phyloP scores from a whole-genome alignment of 2,329 filamentous ascomycete species.

The Drechslerella coelobrocha region DNA sequence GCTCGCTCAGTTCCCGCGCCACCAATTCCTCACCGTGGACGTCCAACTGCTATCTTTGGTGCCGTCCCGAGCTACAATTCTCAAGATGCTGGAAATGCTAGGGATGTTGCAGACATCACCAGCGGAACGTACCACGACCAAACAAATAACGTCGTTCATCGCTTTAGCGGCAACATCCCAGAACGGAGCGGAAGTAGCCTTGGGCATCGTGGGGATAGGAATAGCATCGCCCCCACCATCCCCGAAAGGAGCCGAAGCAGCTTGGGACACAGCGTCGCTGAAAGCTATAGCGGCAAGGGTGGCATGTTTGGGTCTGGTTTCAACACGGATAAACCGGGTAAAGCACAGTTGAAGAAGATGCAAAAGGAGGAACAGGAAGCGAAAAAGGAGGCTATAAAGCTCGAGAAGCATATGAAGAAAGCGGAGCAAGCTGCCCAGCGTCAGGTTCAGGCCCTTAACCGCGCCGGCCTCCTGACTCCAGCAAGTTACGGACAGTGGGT shows the following conservation, averaged over 20 bases:
- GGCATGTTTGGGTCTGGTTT: neutral
- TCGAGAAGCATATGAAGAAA: slow-evolving; percentile 1
- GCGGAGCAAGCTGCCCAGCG: slow-evolving; percentile 1
- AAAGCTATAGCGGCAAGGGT: neutral
- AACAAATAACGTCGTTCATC: slow-evolving; percentile 23
- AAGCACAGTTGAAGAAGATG: slow-evolving; percentile 7
- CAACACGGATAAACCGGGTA: neutral
- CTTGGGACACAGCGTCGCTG: slow-evolving; percentile 18
- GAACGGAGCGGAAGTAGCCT: slow-evolving; percentile 45
- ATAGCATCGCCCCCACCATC: slow-evolving; percentile 7
- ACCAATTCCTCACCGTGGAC: slow-evolving; percentile 10
- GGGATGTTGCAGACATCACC: slow-evolving; percentile 1
- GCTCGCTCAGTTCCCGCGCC: slow-evolving; percentile 14
- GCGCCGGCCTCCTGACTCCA: neutral
- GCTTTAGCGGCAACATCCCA: slow-evolving; percentile 29
- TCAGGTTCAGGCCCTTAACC: neutral
- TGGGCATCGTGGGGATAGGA: slow-evolving; percentile 28
- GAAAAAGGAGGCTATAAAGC: slow-evolving; percentile 13
- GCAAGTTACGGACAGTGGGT: slow-evolving; percentile 23
- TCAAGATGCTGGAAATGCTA: neutral
- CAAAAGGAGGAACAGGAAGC: slow-evolving; percentile 9
- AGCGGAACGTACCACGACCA: slow-evolving; percentile 43
- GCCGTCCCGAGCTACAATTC: neutral
- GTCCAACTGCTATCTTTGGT: neutral
- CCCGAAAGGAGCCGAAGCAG: slow-evolving; percentile 36